phyloP scores from a whole-genome alignment of 495 filamentous ascomycete genomes.

The Xylaria bambusicola region DNA sequence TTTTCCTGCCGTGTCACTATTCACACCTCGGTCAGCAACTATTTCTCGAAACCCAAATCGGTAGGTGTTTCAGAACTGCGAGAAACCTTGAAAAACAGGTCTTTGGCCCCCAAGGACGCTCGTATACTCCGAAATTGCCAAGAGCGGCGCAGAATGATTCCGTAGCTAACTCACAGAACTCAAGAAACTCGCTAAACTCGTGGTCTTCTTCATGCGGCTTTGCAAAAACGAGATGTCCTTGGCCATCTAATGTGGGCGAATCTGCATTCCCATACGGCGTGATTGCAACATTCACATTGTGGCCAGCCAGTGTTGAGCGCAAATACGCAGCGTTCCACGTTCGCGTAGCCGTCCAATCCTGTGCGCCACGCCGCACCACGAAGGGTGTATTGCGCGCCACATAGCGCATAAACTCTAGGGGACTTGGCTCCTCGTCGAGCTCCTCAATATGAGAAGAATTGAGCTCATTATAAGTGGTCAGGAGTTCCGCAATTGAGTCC shows the following conservation, averaged over 20 bases:
- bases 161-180: slow-evolving; percentile 25
- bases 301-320: slow-evolving; percentile 47
- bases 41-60: neutral
- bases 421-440: slow-evolving; percentile 61
- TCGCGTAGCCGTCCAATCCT: slow-evolving; percentile 57
- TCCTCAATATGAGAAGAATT: slow-evolving; percentile 59
- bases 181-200: slow-evolving; percentile 47
- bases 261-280: slow-evolving; percentile 72
- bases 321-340: slow-evolving; percentile 63
- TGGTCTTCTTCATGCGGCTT: slow-evolving; percentile 59
- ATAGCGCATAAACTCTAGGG: slow-evolving; percentile 73
- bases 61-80: too few relatives aligned
- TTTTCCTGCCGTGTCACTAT: slow-evolving; percentile 42
- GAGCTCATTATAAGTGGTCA: slow-evolving; percentile 67
- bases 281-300: slow-evolving; percentile 66
- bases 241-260: slow-evolving; percentile 47
- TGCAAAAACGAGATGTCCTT: slow-evolving; percentile 50
- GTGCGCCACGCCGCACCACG: slow-evolving; percentile 60
- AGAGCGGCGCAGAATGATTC: neutral
- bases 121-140: neutral
- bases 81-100: neutral
- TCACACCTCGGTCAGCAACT: neutral
- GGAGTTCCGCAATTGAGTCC: slow-evolving; percentile 54
- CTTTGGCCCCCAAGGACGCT: neutral
- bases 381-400: slow-evolving; percentile 70